Conservation (phyloP, 352 stramenopile genomes). For the Globisporangium yorkense region DNA sequence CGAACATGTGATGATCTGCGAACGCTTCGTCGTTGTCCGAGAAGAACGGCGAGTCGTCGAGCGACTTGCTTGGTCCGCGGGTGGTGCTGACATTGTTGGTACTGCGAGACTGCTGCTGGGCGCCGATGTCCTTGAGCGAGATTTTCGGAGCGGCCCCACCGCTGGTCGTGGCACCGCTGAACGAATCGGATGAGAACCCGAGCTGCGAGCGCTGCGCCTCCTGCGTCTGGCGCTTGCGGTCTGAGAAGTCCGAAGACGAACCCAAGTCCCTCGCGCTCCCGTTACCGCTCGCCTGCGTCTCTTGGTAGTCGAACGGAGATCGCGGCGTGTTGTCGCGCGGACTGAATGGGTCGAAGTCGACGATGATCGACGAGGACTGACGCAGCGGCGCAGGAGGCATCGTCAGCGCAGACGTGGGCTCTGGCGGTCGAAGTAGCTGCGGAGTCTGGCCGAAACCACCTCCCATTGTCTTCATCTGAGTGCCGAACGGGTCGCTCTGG, state of each 20-base stretch:
- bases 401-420: constrained; percentile 16
- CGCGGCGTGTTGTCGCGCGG: constrained; percentile 44
- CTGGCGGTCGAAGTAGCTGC: constrained; percentile 16
- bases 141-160: constrained; percentile 19
- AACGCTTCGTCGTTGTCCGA: constrained; percentile 58
- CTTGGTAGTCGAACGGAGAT: constrained; percentile 37
- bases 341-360: constrained; percentile 75
- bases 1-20: constrained; percentile 45
- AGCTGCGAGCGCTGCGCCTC: constrained; percentile 56
- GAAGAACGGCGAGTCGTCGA: constrained; percentile 57
- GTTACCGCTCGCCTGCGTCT: not conserved
- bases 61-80: constrained; percentile 9
- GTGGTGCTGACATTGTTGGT: constrained; percentile 13
- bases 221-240: constrained; percentile 53
- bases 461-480: constrained; percentile 13
- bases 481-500: constrained; percentile 47
- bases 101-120: constrained; percentile 1
- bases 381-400: constrained; percentile 18
- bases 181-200: constrained; percentile 44
- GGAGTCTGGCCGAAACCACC: constrained; percentile 6
- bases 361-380: constrained; percentile 38
- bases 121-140: constrained; percentile 35
- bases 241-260: constrained; percentile 2
- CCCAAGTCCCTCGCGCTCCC: constrained; percentile 17
- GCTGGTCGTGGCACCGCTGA: constrained; percentile 17